phyloP scores from a whole-genome alignment of 1,139 yeast genomes.

The Blastobotrys petasosporus region DNA sequence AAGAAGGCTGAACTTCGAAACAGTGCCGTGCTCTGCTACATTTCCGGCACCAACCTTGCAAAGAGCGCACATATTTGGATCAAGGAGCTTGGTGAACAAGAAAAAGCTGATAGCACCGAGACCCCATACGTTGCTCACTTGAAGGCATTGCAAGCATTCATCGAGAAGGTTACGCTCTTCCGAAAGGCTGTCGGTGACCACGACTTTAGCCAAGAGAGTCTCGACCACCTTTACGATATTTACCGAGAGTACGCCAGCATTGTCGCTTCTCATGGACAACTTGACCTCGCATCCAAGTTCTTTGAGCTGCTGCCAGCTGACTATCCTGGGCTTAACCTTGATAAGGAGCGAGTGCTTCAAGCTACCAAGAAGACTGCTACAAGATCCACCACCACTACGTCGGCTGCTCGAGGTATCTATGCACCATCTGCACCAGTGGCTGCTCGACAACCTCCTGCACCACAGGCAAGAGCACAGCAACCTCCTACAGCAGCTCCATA shows the following conservation, averaged over 20 bases:
- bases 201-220: constrained; percentile 34
- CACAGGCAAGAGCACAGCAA: not conserved
- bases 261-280: constrained; percentile 77
- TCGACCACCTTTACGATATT: constrained; percentile 50
- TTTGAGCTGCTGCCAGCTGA: constrained; percentile 65
- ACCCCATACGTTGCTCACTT: constrained; percentile 84
- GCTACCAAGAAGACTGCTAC: constrained; percentile 38
- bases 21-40: constrained; percentile 70
- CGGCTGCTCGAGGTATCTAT: constrained; percentile 2
- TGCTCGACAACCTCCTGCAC: not conserved
- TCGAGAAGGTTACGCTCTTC: constrained; percentile 76
- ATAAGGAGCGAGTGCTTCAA: constrained; percentile 70
- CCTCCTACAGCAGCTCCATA: constrained; percentile 3
- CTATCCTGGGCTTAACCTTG: constrained; percentile 53
- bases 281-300: constrained; percentile 71
- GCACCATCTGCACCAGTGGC: constrained; percentile 4
- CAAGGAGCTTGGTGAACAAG: constrained; percentile 59
- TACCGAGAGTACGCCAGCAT: constrained; percentile 74
- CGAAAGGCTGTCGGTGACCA: constrained; percentile 42
- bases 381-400: constrained; percentile 3
- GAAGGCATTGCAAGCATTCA: constrained; percentile 72
- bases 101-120: constrained; percentile 41
- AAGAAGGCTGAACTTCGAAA: constrained; percentile 44
- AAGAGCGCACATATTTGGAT: constrained; percentile 82
- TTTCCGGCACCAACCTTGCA: constrained; percentile 77